Evolutionary conservation across 2,329 filamentous ascomycete species (phyloP).

Genomic region (Huntiella abstrusa): DNA sequence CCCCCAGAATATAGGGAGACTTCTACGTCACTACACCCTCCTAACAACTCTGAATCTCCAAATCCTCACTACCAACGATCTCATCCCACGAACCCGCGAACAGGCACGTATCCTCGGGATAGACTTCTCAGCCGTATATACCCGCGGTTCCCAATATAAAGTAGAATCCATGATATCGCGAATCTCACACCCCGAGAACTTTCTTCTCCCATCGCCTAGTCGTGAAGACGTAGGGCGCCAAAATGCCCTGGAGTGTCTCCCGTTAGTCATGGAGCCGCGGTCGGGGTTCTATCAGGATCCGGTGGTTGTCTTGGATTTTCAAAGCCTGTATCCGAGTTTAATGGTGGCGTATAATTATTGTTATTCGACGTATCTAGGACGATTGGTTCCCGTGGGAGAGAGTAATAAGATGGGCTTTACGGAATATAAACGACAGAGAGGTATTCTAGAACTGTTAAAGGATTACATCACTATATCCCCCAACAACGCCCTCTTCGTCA

Average conservation of each 20-base stretch:
- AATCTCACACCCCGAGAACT: constrained; percentile 93
- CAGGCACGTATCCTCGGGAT: constrained; percentile 84
- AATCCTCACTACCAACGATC: constrained; percentile 75
- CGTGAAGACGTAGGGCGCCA: constrained; percentile 83
- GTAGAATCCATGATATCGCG: constrained; percentile 98
- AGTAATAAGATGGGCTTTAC: constrained; percentile 50
- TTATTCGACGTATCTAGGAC: constrained; percentile 87
- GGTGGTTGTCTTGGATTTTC: constrained; percentile 81
- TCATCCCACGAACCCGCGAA: constrained; percentile 77
- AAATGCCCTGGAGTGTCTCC: constrained; percentile 84
- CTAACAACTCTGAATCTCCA: constrained; percentile 71
- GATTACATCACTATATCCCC: constrained; percentile 76
- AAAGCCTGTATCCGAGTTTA: constrained; percentile 86
- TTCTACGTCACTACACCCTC: constrained; percentile 58
- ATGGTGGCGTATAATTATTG: constrained; percentile 99
- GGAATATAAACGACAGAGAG: constrained; percentile 52
- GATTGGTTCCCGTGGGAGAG: constrained; percentile 74
- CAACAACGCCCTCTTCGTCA: constrained; percentile 92
- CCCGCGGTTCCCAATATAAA: constrained; percentile 90
- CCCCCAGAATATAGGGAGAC: constrained; percentile 34
- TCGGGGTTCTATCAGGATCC: constrained; percentile 88
- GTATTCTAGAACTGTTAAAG: constrained; percentile 35
- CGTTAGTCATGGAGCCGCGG: constrained; percentile 92
- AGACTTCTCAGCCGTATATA: constrained; percentile 94
- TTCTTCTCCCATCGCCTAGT: constrained; percentile 74